Conservation (phyloP, 1,284 basidiomycete species). For the Mycosarcoma mackinlayi region DNA sequence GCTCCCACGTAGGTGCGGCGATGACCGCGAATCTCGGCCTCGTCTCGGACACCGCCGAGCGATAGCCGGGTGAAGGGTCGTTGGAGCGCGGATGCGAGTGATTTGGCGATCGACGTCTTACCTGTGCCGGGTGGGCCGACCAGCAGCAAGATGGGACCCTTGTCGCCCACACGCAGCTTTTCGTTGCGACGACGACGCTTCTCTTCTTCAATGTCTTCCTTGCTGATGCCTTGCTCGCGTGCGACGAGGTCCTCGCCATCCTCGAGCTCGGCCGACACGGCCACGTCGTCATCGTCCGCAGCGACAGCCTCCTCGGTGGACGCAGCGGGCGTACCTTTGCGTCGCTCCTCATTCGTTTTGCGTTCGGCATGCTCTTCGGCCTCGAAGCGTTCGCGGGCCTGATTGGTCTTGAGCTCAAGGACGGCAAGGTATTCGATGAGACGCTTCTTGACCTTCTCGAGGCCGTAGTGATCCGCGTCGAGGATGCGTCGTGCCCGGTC, state of each 20-base stretch:
- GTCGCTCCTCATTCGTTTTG: conserved; percentile 35
- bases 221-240: conserved; percentile 32
- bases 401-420: conserved; percentile 68
- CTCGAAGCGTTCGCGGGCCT: conserved; percentile 58
- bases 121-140: conserved; percentile 69
- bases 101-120: conserved; percentile 67
- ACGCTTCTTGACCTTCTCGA: conserved; percentile 70
- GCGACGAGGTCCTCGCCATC: conserved; percentile 29
- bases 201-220: conserved; percentile 44
- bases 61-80: conserved; percentile 72
- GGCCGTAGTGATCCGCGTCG: conserved; percentile 70
- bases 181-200: conserved; percentile 43
- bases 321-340: conserved; percentile 18
- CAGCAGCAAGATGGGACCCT: conserved; percentile 84
- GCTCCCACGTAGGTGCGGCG: conserved; percentile 64
- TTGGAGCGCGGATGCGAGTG: conserved; percentile 76
- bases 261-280: conserved; percentile 17
- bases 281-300: conserved; percentile 16
- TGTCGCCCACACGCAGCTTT: conserved; percentile 51
- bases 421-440: conserved; percentile 70
- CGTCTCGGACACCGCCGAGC: conserved; percentile 70
- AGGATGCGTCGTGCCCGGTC: conserved; percentile 64
- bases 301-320: conserved; percentile 30
- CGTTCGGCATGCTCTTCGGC: conserved; percentile 46
- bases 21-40: conserved; percentile 70